A percentile compares a stretch with the other conserved stretches of the same genome.
Conservation (phyloP, 2,329 filamentous ascomycete genomes). For the Rhinocladiella similis region DNA sequence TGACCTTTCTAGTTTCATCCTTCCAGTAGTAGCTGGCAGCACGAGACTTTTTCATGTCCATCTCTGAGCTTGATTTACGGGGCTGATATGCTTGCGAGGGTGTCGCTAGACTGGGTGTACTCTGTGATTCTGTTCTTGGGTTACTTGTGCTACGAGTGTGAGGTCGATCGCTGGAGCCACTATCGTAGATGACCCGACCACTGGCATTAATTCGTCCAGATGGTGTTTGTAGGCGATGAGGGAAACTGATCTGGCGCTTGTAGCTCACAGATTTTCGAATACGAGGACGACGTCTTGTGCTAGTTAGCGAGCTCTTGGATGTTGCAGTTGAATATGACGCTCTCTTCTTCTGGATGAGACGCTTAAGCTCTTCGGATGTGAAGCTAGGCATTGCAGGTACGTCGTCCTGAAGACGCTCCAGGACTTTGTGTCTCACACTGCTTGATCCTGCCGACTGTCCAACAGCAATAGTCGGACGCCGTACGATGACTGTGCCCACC, state of each 20-base stretch:
- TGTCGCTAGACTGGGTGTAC: conserved; percentile 42
- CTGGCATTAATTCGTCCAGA: conserved; percentile 27
- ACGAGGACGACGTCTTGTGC: conserved; percentile 43
- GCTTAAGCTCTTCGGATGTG: conserved; percentile 25
- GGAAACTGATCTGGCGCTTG: conserved; percentile 65
- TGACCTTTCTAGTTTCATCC: conserved; percentile 81
- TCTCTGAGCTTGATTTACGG: conserved; percentile 31
- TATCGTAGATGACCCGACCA: conserved; percentile 22
- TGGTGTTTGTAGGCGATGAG: conserved; percentile 50
- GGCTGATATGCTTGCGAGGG: conserved; percentile 41
- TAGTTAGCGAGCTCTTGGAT: conserved; percentile 51
- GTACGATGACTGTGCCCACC: conserved; percentile 68
- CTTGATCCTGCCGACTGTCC: conserved; percentile 35
- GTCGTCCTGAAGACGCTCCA: conserved; percentile 14
- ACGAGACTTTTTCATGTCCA: conserved; percentile 43
- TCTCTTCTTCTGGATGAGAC: conserved; percentile 21
- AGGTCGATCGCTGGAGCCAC: conserved; percentile 32
- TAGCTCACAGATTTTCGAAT: conserved; percentile 51
- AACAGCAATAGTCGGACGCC: conserved; percentile 49
- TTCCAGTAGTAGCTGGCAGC: conserved; percentile 57
- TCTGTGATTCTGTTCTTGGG: conserved; percentile 30
- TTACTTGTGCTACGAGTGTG: conserved; percentile 26
- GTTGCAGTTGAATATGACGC: conserved; percentile 25
- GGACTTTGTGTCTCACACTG: conserved; percentile 15
- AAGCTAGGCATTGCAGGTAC: conserved; percentile 23